phyloP scores from a whole-genome alignment of 352 stramenopile genomes.

The Phytophthora vignae region DNA sequence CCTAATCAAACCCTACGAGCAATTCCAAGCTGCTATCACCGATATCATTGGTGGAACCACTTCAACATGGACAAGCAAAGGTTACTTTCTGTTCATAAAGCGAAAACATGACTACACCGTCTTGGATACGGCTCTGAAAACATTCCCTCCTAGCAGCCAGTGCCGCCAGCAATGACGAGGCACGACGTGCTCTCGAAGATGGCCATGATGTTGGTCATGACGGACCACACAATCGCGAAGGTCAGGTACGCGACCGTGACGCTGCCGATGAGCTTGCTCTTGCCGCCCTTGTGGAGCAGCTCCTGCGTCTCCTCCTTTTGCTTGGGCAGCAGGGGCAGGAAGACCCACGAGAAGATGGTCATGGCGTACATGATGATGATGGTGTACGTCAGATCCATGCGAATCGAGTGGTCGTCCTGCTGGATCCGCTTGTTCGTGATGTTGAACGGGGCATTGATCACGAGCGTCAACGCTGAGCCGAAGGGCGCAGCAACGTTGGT shows the following conservation, averaged over 20 bases:
- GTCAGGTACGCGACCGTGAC: conserved; percentile 38
- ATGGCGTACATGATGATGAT: conserved; percentile 48
- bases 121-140: too few relatives aligned
- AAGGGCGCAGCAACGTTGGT: too few relatives aligned
- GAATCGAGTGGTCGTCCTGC: conserved; percentile 39
- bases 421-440: conserved; percentile 34
- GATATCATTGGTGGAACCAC: not conserved
- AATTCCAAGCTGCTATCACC: not conserved
- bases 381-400: conserved; percentile 43
- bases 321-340: conserved; percentile 38
- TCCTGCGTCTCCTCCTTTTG: conserved; percentile 47
- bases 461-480: too few relatives aligned
- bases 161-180: conserved; percentile 35
- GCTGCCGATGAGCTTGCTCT: conserved; percentile 37
- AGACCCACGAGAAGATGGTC: conserved; percentile 40
- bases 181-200: conserved; percentile 50
- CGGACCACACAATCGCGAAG: conserved; percentile 42
- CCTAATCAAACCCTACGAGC: not conserved
- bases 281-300: conserved; percentile 38
- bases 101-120: too few relatives aligned
- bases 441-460: too few relatives aligned
- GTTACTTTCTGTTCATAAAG: too few relatives aligned
- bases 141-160: conserved; percentile 27
- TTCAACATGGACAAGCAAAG: too few relatives aligned
- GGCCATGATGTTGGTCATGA: conserved; percentile 49